Percentiles rank a stretch among this genome's conserved stretches.
These are phyloP conservation scores for Larix kaempferi DNA, from an alignment of 75 land plant genomes.

Conservation along the genomic window DNA sequence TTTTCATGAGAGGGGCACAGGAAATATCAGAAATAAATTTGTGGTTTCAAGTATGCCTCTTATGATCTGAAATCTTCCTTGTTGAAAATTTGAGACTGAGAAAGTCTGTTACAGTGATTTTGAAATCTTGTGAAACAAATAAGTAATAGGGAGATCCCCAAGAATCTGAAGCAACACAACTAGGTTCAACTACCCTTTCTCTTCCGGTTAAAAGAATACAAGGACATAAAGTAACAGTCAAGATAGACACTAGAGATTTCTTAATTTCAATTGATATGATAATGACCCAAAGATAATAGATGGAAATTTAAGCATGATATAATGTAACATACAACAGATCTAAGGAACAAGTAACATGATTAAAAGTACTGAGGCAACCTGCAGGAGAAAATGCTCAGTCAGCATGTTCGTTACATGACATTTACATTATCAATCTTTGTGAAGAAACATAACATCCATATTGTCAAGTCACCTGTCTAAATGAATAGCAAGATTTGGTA, in stretches of 20 bases:
- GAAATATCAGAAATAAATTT: background rate
- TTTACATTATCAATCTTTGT: background rate
- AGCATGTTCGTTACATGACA: background rate
- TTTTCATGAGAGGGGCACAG: background rate
- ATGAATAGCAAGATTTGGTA: conserved; percentile 96
- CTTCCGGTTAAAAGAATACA: background rate
- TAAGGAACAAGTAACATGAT: background rate
- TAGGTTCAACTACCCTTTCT: background rate
- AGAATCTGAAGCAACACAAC: background rate
- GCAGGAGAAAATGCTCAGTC: background rate
- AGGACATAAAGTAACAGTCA: background rate
- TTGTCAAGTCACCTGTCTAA: conserved; percentile 65
- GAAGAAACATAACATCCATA: background rate
- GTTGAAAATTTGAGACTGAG: background rate
- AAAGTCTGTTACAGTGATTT: background rate
- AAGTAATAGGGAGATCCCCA: background rate
- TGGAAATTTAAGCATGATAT: background rate
- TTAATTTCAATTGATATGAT: background rate
- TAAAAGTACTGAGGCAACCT: background rate
- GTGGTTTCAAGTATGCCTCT: background rate
- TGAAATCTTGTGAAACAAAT: background rate
- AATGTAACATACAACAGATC: background rate
- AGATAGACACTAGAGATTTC: background rate
- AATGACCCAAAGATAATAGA: background rate
- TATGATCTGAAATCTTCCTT: too few relatives aligned